Evolutionary conservation across 768 basidiomycete species (phyloP).

Genomic region (Tulasnella sp.): DNA sequence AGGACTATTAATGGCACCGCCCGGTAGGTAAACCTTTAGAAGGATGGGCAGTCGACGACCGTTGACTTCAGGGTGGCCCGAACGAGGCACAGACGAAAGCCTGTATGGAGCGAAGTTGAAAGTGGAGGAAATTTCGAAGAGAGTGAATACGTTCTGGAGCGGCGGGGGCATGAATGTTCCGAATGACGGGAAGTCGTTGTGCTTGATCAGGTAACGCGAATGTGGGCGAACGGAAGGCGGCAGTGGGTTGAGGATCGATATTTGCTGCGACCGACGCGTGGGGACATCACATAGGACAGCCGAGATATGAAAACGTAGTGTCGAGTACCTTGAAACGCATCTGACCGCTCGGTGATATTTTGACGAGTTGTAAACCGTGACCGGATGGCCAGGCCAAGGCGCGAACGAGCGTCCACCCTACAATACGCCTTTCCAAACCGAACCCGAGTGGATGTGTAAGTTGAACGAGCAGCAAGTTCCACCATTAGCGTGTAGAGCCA

Average conservation of each 20-base stretch:
- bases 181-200: neutral
- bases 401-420: neutral
- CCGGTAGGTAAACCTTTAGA: neutral
- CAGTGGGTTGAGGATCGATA: neutral
- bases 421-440: neutral
- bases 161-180: neutral
- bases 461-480: conserved; percentile 2
- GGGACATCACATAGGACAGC: neutral
- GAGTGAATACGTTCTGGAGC: conserved; percentile 5
- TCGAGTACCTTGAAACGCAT: neutral
- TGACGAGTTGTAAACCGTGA: conserved; percentile 2
- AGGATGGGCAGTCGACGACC: neutral
- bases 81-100: conserved; percentile 19
- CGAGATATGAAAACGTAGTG: neutral
- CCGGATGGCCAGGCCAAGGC: conserved; percentile 1
- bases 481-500: conserved; percentile 16
- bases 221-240: neutral
- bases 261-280: conserved; percentile 1
- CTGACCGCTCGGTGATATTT: neutral
- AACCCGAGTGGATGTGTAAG: neutral
- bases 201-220: neutral
- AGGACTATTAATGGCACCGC: neutral
- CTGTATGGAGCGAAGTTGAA: neutral
- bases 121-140: neutral
- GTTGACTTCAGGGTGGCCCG: conserved; percentile 2